Evolutionary conservation across 345 rosid species (phyloP), one percentile per base, ranked within the genome.

Genomic region (Aethionema arabicum): DNA sequence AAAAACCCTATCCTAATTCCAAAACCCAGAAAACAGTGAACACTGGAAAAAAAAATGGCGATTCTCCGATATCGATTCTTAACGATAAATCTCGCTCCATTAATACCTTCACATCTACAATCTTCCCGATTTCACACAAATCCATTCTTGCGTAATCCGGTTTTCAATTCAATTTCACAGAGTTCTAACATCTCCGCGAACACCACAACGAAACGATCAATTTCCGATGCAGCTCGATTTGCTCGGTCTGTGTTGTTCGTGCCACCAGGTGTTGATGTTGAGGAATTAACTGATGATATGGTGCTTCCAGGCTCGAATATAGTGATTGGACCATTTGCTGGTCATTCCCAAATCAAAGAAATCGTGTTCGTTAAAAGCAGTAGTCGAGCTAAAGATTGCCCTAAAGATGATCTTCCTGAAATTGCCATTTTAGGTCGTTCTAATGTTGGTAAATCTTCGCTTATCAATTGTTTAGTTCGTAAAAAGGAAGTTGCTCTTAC

Each of bases 381-480:
- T 29, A 72, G 79, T 52, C 80, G 84, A 70, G 95, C 91, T 48
- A 85, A 84, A 76, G 97, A 92, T 74, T 92, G 96, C 59, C 98
- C 95, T 30, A 79, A 67, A 69, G 93, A 85, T 52, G 86, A 77
- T 33, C 76, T 73, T 54, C 98, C 98, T 5, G 97, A 89, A 77
- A 89, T 92, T 38, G 97, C 95, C 3, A 85, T 92, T 39, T 42
- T 92, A 60, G 97, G 95, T 46, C 85, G 98, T 15, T 92, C 98
- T 40, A 92, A 87, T 75, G 98, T 92, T 40, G 98, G 97, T 45
- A 92, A 92, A 77, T 92, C 97, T 7, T 92, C 98, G 0, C 93
- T 92, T 31, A 92, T 92, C 13, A 92, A 92, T 74, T 81, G 85
- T 45, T 70, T 92, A 59, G 97, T 82, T 64, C 82, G 80, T 57